phyloP scores from a whole-genome alignment of 495 filamentous ascomycete species.

The Trichoderma erinaceum region DNA sequence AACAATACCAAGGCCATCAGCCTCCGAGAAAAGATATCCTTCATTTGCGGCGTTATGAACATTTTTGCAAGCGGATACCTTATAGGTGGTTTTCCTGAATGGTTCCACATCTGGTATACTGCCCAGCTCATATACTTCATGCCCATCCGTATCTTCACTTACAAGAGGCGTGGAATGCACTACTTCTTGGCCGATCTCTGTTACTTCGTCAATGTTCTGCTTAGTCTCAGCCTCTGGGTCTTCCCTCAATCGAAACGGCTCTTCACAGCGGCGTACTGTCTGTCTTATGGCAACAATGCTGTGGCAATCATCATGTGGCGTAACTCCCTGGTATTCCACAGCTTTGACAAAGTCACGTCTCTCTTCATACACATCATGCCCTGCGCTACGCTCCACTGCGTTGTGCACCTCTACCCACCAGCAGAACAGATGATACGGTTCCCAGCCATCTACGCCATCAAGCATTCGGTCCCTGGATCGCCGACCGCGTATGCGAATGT shows the following conservation, averaged over 20 bases:
- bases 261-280: constrained; percentile 87
- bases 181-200: constrained; percentile 97
- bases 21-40: constrained; percentile 86
- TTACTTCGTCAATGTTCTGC: constrained; percentile 92
- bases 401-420: constrained; percentile 72
- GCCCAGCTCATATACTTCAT: constrained; percentile 84
- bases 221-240: constrained; percentile 77
- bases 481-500: constrained; percentile 72
- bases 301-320: constrained; percentile 99
- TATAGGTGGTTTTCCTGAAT: constrained; percentile 77
- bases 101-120: constrained; percentile 91
- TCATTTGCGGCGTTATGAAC: constrained; percentile 93
- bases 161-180: constrained; percentile 84
- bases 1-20: constrained; percentile 83
- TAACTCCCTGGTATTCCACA: constrained; percentile 96
- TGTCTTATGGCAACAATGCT: constrained; percentile 93
- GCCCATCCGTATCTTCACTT: constrained; percentile 88
- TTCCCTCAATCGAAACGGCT: constrained; percentile 87
- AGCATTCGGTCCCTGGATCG: constrained; percentile 60
- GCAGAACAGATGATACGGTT: constrained; percentile 63
- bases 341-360: constrained; percentile 89
- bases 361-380: constrained; percentile 99
- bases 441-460: constrained; percentile 80
- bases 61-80: constrained; percentile 94
- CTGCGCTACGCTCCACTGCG: constrained; percentile 81